Percentiles rank a stretch among this genome's conserved stretches.
Conservation (phyloP, 371 early-diverging fungal genomes). For the Mortierella sp. region DNA sequence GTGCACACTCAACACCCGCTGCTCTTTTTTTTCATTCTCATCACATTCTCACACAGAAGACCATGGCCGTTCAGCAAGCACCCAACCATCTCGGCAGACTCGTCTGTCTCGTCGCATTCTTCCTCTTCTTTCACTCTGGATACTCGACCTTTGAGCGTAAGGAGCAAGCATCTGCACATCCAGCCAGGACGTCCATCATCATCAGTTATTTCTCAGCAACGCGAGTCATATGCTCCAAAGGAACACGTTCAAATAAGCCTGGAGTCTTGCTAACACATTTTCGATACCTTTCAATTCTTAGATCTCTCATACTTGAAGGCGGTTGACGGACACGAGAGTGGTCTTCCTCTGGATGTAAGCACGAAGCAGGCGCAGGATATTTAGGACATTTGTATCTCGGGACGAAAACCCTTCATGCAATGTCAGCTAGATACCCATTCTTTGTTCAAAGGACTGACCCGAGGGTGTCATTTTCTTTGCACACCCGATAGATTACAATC, state of each 20-base stretch:
- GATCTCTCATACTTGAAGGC: constrained; percentile 79
- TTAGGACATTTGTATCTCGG: neutral
- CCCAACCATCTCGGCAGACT: constrained; percentile 61
- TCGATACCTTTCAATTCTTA: constrained; percentile 26
- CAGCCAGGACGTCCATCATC: neutral
- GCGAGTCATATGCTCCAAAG: neutral
- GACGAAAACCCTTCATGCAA: neutral
- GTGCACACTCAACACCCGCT: too few relatives aligned
- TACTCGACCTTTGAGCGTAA: constrained; percentile 82
- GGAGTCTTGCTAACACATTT: neutral
- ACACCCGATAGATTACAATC: constrained; percentile 52
- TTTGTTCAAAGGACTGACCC: neutral
- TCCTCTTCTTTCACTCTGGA: constrained; percentile 73
- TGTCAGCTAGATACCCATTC: neutral
- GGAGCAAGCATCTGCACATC: constrained; percentile 4
- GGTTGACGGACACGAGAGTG: constrained; percentile 65
- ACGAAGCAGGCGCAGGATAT: neutral
- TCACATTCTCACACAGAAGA: constrained; percentile 4
- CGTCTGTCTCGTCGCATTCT: constrained; percentile 65
- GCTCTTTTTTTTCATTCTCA: neutral
- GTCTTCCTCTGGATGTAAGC: constrained; percentile 75
- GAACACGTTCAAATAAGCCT: neutral
- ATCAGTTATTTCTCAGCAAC: neutral
- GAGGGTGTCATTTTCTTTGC: neutral
- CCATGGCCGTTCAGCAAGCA: constrained; percentile 56